These are phyloP conservation scores for Fusarium decemcellulare DNA, from an alignment of 2,329 filamentous ascomycete genomes.

Conservation along the genomic window DNA sequence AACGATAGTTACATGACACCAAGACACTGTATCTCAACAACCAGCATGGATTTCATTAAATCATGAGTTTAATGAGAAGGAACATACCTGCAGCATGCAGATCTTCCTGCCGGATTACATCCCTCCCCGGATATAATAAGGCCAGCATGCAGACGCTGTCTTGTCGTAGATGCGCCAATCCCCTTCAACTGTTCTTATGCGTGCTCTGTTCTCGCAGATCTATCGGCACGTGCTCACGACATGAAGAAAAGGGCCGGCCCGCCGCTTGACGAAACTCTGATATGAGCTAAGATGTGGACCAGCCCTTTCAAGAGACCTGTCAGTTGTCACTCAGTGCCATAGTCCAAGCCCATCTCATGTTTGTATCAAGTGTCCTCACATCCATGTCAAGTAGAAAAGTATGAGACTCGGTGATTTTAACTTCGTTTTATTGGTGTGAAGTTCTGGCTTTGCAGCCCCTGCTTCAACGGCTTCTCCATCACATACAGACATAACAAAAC, in stretches of 20 bases:
- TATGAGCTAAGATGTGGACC: slow-evolving; percentile 1
- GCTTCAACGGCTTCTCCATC: slow-evolving; percentile 32
- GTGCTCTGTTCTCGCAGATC: not conserved
- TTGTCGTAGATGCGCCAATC: slow-evolving; percentile 6
- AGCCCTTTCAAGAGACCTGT: not conserved
- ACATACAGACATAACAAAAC: slow-evolving; percentile 35
- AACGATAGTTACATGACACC: too few relatives aligned
- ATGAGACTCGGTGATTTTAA: slow-evolving; percentile 23
- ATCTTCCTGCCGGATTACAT: too few relatives aligned
- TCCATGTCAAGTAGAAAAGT: too few relatives aligned
- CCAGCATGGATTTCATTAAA: too few relatives aligned
- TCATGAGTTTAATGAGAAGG: too few relatives aligned
- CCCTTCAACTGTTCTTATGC: slow-evolving; percentile 5
- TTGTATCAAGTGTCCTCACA: too few relatives aligned
- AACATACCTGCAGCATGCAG: not conserved
- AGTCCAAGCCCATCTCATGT: too few relatives aligned
- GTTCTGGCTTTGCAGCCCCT: slow-evolving; percentile 37
- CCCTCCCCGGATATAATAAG: not conserved
- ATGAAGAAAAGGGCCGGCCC: slow-evolving; percentile 41
- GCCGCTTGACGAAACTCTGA: slow-evolving; percentile 37
- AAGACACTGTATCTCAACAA: too few relatives aligned
- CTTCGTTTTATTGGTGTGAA: slow-evolving; percentile 42
- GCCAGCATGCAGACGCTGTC: not conserved
- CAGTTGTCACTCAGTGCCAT: not conserved
- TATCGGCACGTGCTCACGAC: slow-evolving; percentile 16